Evolutionary conservation across 805 yeast species (phyloP).

Genomic region (Wickerhamiella galacta): DNA sequence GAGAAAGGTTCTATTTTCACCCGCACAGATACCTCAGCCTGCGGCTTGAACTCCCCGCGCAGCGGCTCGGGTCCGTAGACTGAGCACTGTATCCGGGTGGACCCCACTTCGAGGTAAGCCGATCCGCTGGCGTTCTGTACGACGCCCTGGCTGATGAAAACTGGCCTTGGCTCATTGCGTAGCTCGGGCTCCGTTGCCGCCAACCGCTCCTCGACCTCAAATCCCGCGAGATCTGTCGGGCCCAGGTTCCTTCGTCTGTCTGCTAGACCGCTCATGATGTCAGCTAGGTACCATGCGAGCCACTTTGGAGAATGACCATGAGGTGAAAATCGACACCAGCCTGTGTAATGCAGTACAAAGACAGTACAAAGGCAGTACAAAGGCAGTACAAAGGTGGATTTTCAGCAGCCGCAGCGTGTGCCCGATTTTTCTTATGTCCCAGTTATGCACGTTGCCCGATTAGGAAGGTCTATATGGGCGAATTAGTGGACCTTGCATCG

Average conservation of each 20-base stretch:
- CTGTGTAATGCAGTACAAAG: too few relatives aligned
- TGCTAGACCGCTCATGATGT: slow-evolving; percentile 17
- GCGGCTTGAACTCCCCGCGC: slow-evolving; percentile 50
- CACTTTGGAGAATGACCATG: too few relatives aligned
- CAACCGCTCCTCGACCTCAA: slow-evolving; percentile 25
- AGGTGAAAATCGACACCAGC: too few relatives aligned
- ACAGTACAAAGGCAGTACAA: too few relatives aligned
- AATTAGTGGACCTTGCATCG: too few relatives aligned
- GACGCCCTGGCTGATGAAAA: slow-evolving; percentile 48
- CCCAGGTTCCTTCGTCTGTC: slow-evolving; percentile 84
- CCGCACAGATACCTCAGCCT: slow-evolving; percentile 49
- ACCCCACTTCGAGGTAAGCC: slow-evolving; percentile 53
- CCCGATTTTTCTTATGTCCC: too few relatives aligned
- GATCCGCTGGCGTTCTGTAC: slow-evolving; percentile 69
- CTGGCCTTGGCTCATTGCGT: slow-evolving; percentile 21
- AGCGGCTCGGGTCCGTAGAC: slow-evolving; percentile 85
- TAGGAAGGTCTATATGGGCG: too few relatives aligned
- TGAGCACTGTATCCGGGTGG: slow-evolving; percentile 43
- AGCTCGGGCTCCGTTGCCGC: slow-evolving; percentile 8
- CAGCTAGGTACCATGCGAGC: too few relatives aligned
- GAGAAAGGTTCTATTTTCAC: slow-evolving; percentile 37
- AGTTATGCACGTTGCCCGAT: too few relatives aligned
- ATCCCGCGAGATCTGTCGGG: slow-evolving; percentile 47
- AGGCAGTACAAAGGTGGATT: too few relatives aligned
- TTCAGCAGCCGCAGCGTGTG: too few relatives aligned